These are phyloP conservation scores for Trametes sp. DNA, from an alignment of 1,284 basidiomycete genomes.

Conservation along the genomic window DNA sequence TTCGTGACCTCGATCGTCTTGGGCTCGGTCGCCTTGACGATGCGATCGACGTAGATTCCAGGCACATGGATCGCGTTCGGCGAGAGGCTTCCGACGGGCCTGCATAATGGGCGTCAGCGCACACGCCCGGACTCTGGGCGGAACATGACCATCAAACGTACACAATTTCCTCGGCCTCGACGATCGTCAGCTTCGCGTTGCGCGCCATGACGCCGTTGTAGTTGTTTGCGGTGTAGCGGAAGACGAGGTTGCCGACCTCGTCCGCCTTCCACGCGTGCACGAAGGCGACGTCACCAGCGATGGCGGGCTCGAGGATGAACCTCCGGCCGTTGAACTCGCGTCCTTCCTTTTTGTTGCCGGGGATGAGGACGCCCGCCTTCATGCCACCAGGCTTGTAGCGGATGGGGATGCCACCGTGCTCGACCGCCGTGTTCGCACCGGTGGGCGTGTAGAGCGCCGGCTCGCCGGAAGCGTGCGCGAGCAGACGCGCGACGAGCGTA, in stretches of 20 bases:
- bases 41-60: constrained; percentile 87
- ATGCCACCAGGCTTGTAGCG: constrained; percentile 75
- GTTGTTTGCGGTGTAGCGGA: constrained; percentile 89
- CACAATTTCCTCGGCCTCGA: constrained; percentile 94
- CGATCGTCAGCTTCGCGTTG: constrained; percentile 89
- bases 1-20: constrained; percentile 85
- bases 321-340: constrained; percentile 82
- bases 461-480: constrained; percentile 92
- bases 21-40: constrained; percentile 78
- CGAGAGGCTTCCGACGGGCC: constrained; percentile 79
- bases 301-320: constrained; percentile 89
- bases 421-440: constrained; percentile 86
- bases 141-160: constrained; percentile 28
- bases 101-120: constrained; percentile 14
- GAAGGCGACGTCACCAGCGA: constrained; percentile 89
- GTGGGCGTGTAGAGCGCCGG: constrained; percentile 96
- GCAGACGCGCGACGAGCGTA: constrained; percentile 89
- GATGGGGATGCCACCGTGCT: constrained; percentile 79
- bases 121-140: not conserved
- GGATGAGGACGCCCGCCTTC: constrained; percentile 66
- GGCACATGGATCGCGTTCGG: constrained; percentile 89
- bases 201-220: constrained; percentile 89
- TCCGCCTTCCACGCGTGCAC: constrained; percentile 96
- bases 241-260: constrained; percentile 86
- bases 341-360: constrained; percentile 82